Base-by-base conservation (phyloP, 2,329 filamentous ascomycete genomes). In the Nemania sp. region DNA sequence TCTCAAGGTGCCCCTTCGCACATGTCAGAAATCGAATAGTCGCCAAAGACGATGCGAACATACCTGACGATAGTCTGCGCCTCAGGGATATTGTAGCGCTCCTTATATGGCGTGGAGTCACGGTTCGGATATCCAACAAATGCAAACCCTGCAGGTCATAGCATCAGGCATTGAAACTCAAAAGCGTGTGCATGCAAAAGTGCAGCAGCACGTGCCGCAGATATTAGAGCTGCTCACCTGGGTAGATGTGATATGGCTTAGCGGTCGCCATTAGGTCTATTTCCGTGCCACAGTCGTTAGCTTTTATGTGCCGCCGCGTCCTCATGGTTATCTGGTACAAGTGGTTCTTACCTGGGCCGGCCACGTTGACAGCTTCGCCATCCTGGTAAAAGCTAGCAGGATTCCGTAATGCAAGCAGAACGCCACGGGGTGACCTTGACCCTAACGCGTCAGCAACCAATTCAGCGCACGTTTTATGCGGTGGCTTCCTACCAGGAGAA, bases 81-180 rank as follows among this genome's bases (percentile, higher is more conserved):
- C 80, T 98, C 94, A 53, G 93, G 92, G 72, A 97, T 97, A 77
- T 86, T 79, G 84, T 97, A 97, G 65, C 91, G 87, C 82, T 96
- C 89, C 73, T 87, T 88, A 86, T 95, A 98, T 9, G 85, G 83
- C 15, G 91, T 95, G 18, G 88, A 93, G 79, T 98, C 93, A 69
- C 93, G 84, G 86, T 98, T 98, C 59, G 90, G 90, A 79, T 98
- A 98, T 43, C 90, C 92, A 68, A 97, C 92, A 70, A 96, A 94
- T 53, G 90, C 88, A 76, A 88, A 97, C 61, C 67, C 63, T 35
- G 29, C 4, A 29, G 7, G 25, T 29, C 25, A 29, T 29, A 7
- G 25, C 25, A 29, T 29, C 25, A 29, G 25, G 25, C 25, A 29
- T 29, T 29, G 25, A 29, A 4, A 7, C 25, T 7, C 25, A 7